Conservation (phyloP, 768 basidiomycete genomes). For the Lactarius quietus region DNA sequence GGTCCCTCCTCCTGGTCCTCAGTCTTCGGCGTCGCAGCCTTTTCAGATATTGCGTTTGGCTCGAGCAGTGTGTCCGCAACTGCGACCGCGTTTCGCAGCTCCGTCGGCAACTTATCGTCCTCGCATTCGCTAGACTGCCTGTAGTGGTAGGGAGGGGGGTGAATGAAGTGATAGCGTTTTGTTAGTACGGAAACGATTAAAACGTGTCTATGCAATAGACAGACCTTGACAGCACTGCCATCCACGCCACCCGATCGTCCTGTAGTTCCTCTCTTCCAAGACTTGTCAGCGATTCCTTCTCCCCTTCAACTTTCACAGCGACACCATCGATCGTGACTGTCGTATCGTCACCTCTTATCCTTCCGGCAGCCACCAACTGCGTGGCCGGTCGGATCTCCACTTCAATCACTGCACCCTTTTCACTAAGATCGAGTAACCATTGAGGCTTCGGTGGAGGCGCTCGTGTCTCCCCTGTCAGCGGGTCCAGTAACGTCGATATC, state of each 20-base stretch:
- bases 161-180: slow-evolving; percentile 13
- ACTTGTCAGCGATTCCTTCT: slow-evolving; percentile 72
- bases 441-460: slow-evolving; percentile 58
- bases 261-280: slow-evolving; percentile 75
- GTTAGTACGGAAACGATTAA: slow-evolving; percentile 13
- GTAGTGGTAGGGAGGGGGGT: slow-evolving; percentile 17
- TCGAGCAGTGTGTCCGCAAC: slow-evolving; percentile 59
- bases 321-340: slow-evolving; percentile 43
- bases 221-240: slow-evolving; percentile 67
- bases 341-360: slow-evolving; percentile 31
- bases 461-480: slow-evolving; percentile 67
- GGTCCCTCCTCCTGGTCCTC: slow-evolving; percentile 25
- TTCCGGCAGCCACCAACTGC: slow-evolving; percentile 18
- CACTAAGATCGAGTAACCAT: slow-evolving; percentile 70
- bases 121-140: slow-evolving; percentile 49
- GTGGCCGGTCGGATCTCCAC: slow-evolving; percentile 48
- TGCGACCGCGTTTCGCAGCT: slow-evolving; percentile 56
- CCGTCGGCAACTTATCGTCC: slow-evolving; percentile 54
- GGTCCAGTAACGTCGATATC: slow-evolving; percentile 73
- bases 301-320: slow-evolving; percentile 48
- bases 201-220: slow-evolving; percentile 29
- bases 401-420: slow-evolving; percentile 55
- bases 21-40: slow-evolving; percentile 19
- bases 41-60: slow-evolving; percentile 30
- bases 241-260: slow-evolving; percentile 62